phyloP scores from a whole-genome alignment of 2,329 filamentous ascomycete genomes.

The Alternaria sp. region DNA sequence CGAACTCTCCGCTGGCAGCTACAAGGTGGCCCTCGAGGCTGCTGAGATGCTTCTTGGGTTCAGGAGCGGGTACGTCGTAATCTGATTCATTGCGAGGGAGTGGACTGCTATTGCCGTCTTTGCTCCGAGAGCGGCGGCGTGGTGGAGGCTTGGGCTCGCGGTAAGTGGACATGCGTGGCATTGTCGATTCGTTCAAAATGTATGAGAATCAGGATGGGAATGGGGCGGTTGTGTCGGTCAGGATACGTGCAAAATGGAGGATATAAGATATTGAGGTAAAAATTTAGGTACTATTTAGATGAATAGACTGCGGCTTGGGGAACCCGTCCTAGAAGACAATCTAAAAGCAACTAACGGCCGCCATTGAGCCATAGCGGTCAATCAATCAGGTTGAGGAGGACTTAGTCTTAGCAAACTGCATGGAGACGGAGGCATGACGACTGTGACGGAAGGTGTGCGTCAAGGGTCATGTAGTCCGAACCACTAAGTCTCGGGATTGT shows the following conservation, averaged over 20 bases:
- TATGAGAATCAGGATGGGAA: neutral
- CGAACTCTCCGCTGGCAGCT: conserved; percentile 41
- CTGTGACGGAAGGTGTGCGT: conserved; percentile 15
- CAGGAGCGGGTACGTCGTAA: conserved; percentile 8
- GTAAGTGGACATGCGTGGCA: conserved; percentile 17
- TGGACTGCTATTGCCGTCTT: conserved; percentile 2
- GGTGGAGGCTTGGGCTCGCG: conserved; percentile 20
- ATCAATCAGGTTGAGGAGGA: neutral
- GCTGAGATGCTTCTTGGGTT: conserved; percentile 19
- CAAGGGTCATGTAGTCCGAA: conserved; percentile 11
- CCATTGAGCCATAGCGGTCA: neutral
- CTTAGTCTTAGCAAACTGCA: neutral
- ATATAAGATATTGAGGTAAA: neutral
- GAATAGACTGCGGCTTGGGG: neutral
- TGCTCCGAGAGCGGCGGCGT: conserved; percentile 14
- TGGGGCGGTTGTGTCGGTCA: neutral
- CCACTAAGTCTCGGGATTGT: conserved; percentile 1
- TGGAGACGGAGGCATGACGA: conserved; percentile 9
- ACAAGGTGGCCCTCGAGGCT: conserved; percentile 33
- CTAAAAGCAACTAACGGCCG: conserved; percentile 7
- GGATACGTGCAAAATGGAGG: neutral
- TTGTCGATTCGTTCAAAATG: neutral
- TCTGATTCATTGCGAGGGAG: conserved; percentile 6
- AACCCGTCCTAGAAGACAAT: neutral
- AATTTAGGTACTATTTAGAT: neutral